Conservation (phyloP, 306 rosid species). For the Prunus davidiana region DNA sequence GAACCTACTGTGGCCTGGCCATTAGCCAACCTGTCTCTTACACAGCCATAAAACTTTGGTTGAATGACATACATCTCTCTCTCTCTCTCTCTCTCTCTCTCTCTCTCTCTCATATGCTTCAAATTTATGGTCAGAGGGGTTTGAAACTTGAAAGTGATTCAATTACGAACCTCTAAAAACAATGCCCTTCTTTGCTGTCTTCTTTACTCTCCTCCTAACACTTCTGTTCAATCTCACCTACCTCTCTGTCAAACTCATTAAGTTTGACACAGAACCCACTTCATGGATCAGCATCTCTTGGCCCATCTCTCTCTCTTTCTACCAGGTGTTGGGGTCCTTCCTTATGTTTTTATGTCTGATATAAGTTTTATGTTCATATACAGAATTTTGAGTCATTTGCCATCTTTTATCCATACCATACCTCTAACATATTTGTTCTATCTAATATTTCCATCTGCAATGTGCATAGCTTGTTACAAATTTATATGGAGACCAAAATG, state of each 20-base stretch:
- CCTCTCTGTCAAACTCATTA: slow-evolving; percentile 39
- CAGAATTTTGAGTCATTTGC: not conserved
- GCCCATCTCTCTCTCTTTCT: slow-evolving; percentile 5
- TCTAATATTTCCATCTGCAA: not conserved
- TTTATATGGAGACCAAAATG: not conserved
- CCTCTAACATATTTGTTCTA: not conserved
- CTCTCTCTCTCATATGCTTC: too few species aligned
- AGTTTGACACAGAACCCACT: slow-evolving; percentile 29
- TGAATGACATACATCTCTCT: not conserved
- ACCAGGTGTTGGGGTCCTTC: not conserved
- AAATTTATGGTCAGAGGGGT: slow-evolving; percentile 20
- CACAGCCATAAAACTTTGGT: not conserved
- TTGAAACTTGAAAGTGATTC: slow-evolving; percentile 14
- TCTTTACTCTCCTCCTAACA: slow-evolving; percentile 38
- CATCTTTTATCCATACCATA: not conserved
- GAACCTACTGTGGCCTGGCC: not conserved
- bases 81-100: not conserved
- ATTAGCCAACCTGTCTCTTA: slow-evolving; percentile 21
- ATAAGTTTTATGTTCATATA: not conserved
- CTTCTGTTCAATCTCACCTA: slow-evolving; percentile 40
- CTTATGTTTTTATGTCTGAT: not conserved
- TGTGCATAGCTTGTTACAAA: not conserved
- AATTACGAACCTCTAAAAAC: slow-evolving; percentile 3
- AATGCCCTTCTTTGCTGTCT: slow-evolving; percentile 13
- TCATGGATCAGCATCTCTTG: slow-evolving; percentile 12